phyloP scores from a whole-genome alignment of 108 stramenopile genomes.

The Aurantiochytrium sp. region DNA sequence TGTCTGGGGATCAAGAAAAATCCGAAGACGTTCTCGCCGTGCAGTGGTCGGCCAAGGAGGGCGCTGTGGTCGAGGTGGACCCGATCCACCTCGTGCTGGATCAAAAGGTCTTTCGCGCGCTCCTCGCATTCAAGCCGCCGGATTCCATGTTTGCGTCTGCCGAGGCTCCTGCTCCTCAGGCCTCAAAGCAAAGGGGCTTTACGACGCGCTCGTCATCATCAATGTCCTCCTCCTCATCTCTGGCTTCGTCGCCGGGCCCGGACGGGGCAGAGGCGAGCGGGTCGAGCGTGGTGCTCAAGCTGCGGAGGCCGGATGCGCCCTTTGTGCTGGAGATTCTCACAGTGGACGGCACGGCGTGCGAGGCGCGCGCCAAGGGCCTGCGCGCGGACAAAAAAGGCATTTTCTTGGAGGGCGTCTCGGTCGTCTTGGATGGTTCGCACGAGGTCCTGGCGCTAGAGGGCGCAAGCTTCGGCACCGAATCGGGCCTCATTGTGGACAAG shows the following conservation, averaged over 20 bases:
- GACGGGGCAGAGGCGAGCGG: neutral
- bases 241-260: neutral
- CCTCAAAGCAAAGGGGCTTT: too few species aligned
- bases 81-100: neutral
- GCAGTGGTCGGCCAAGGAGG: neutral
- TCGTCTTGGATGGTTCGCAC: neutral
- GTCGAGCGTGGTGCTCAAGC: neutral
- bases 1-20: neutral
- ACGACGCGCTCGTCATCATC: neutral
- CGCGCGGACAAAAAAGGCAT: neutral
- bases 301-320: neutral
- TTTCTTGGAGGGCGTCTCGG: neutral
- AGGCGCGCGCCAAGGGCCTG: neutral
- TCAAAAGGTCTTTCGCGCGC: neutral
- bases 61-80: neutral
- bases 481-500: neutral
- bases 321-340: neutral
- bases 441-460: neutral
- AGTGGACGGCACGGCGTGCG: neutral
- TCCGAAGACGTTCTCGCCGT: neutral
- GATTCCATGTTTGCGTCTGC: neutral
- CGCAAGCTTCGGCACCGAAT: neutral
- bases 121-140: neutral
- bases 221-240: neutral
- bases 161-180: too few species aligned